phyloP scores from a whole-genome alignment of 768 basidiomycete genomes.

The Tulasnella sp. region DNA sequence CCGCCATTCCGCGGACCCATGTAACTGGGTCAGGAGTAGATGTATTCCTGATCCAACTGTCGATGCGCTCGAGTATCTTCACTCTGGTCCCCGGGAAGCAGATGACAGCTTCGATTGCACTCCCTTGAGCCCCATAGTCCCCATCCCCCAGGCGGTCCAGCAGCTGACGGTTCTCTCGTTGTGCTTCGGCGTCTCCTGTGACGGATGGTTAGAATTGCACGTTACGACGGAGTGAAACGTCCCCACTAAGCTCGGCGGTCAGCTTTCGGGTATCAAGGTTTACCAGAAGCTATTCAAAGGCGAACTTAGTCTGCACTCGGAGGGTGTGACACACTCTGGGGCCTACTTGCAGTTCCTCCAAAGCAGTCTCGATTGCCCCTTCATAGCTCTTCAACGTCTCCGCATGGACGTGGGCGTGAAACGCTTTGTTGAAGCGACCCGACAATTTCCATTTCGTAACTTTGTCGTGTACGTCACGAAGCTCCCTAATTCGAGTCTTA shows the following conservation, averaged over 20 bases:
- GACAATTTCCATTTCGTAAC: neutral
- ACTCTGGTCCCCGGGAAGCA: neutral
- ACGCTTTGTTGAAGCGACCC: neutral
- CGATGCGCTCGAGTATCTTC: neutral
- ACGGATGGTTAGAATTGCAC: neutral
- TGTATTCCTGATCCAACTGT: neutral
- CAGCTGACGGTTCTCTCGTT: neutral
- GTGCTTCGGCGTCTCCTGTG: neutral
- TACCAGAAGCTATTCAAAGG: neutral
- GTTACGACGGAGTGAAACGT: neutral
- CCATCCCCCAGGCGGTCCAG: neutral
- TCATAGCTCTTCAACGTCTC: neutral
- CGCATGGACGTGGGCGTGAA: neutral
- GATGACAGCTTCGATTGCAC: neutral
- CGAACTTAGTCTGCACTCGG: neutral
- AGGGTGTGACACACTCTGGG: accelerated
- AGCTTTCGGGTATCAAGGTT: neutral
- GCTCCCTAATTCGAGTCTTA: neutral
- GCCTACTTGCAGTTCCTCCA: neutral
- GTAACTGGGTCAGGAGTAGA: neutral
- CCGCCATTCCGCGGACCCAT: neutral
- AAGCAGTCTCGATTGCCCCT: neutral
- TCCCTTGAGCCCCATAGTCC: neutral
- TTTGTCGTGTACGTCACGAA: neutral
- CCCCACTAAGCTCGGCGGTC: neutral